Base-by-base conservation (phyloP, 108 stramenopile species). In the Chaetoceros tenuissimus region DNA sequence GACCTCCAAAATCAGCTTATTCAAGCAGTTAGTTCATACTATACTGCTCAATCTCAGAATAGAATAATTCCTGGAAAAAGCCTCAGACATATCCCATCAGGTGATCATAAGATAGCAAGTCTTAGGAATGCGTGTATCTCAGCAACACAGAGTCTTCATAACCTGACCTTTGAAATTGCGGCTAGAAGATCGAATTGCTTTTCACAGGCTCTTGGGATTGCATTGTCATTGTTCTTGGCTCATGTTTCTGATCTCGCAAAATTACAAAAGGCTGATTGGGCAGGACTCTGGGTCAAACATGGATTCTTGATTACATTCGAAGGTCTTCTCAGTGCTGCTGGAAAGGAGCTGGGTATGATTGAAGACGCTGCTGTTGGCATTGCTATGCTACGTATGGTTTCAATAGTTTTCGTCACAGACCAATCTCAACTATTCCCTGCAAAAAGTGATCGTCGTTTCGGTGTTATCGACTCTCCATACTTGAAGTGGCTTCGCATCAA, bases 321-420 rank as follows among this genome's bases (percentile, higher is more conserved):
- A 65, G 93, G 93, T 10, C 68, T 94, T 7, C 59, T 94, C 30
- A 76, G 74, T 64, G 82, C 93, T 31, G 89, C 85, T 8, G 93
- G 93, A 17, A 90, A 94, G 57, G 93, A 94, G 57, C 55, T 86
- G 26, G 86, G 87, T 18, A 94, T 86, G 90, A 87, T 87, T 57
- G 85, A 91, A 65, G 93, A 94, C 76, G 93, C 93, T 2, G 67
- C 67, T 28, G 81, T 86, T 22, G 89, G 78, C 16, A 81, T 94
- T 54, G 63, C 61, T 25, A 94, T 94, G 93, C 78, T 94, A 3
- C 62, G 81, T 34, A 80, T 80, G 79, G 85, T 84, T 19, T 53
- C 60, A 21, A 60, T 92, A 23, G 73, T 83, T 16, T 56, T 92
- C 7, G 62, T 80, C 28, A 51, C 80, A 17, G 82, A 72, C 51